phyloP scores from a whole-genome alignment of 1,139 yeast species.

The Geotrichum cucujoidarum region DNA sequence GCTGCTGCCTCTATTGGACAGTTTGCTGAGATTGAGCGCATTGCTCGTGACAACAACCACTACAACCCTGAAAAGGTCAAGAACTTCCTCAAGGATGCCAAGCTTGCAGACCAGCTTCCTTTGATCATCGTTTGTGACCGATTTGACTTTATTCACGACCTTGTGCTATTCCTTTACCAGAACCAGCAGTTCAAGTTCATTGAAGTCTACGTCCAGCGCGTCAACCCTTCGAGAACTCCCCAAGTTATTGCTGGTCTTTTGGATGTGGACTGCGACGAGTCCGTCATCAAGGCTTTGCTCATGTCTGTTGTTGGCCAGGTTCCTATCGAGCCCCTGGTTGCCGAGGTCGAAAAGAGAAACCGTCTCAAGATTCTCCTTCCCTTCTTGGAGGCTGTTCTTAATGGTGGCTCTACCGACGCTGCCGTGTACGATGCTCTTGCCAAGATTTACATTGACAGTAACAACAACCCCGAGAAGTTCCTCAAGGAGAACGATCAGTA shows the following conservation, averaged over 20 bases:
- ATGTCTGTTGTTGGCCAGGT: conserved; percentile 93
- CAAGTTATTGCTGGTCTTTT: conserved; percentile 93
- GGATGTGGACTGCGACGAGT: conserved; percentile 96
- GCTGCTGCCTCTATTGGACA: conserved; percentile 90
- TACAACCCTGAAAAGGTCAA: conserved; percentile 97
- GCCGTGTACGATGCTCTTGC: conserved; percentile 96
- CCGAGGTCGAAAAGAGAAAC: conserved; percentile 94
- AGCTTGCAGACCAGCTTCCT: conserved; percentile 92
- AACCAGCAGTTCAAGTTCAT: conserved; percentile 92
- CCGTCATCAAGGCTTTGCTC: conserved; percentile 72
- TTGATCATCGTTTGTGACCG: conserved; percentile 95
- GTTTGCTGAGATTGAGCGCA: conserved; percentile 88
- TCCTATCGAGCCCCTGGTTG: conserved; percentile 82
- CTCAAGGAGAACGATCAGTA: conserved; percentile 84
- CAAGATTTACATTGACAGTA: conserved; percentile 93
- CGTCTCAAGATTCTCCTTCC: conserved; percentile 88
- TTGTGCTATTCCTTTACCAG: conserved; percentile 87
- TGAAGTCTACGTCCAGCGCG: conserved; percentile 96
- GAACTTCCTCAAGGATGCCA: conserved; percentile 90
- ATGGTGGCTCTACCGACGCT: conserved; percentile 83
- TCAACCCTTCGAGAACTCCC: conserved; percentile 91
- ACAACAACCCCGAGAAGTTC: conserved; percentile 95
- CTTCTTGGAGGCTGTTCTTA: conserved; percentile 83
- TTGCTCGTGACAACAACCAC: conserved; percentile 88
- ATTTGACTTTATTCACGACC: conserved; percentile 85